Base-by-base conservation (phyloP, 345 rosid genomes). In the Eucalyptus regnans region DNA sequence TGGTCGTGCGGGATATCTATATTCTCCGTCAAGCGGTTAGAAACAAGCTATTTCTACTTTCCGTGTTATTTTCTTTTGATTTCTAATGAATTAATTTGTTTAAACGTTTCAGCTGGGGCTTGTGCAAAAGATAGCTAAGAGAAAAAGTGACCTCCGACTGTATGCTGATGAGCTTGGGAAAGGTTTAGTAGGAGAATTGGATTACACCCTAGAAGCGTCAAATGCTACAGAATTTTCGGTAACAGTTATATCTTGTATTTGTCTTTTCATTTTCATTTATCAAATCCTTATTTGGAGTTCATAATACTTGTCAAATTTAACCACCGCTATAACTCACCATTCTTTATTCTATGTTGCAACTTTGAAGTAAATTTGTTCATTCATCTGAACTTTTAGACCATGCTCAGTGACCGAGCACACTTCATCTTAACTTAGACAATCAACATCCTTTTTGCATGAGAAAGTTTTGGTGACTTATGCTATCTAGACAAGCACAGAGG, bases 141-240 rank as follows among this genome's bases (percentile, higher is more conserved):
- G 98, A 90, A 96, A 96, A 92, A 94, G 87, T 92, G 98, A 97
- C 89, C 96, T 94, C 91, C 95, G 98, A 71, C 93, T 96, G 37
- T 97, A 97, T 91, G 99, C 98, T 88, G 99, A 97, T 92, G 99
- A 97, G 93, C 97, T 97, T 79, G 99, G 99, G 89, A 97, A 93
- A 92, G 99, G 99, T 79, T 94, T 97, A 90, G 97, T 95, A 89
- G 99, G 99, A 88, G 99, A 97, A 93, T 92, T 97, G 91, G 99
- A 97, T 92, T 97, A 95, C 89, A 91, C 91, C 86, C 91, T 95
- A 91, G 99, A 97, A 94, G 98, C 99, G 91, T 93, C 96, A 91
- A 96, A 97, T 93, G 97, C 99, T 80, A 90, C 93, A 54, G 93
- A 95, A 90, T 97, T 95, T 94, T 94, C 44, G 99, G 99, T 97